Percentiles rank a stretch among this genome's conserved stretches.
Evolutionary conservation across 352 stramenopile species (phyloP).

Genomic region (Pythium dissimile): DNA sequence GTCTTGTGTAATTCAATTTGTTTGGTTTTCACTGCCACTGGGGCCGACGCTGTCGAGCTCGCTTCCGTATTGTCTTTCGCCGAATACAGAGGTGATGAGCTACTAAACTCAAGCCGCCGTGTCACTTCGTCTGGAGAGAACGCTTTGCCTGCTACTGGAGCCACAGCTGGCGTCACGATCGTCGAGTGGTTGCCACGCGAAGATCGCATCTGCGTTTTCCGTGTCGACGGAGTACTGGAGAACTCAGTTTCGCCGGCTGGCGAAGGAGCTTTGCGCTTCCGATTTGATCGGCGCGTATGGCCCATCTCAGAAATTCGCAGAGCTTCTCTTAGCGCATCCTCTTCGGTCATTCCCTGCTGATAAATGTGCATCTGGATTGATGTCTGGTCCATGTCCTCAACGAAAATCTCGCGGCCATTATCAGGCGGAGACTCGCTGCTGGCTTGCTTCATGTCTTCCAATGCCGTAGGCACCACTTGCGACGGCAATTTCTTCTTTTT

Average conservation of each 20-base stretch:
- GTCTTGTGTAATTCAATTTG: neutral
- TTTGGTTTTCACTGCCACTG: too few relatives aligned
- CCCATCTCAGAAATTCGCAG: slow-evolving; percentile 47
- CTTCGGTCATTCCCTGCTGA: slow-evolving; percentile 68
- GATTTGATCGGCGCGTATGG: slow-evolving; percentile 21
- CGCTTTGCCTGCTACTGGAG: neutral
- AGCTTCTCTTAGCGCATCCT: slow-evolving; percentile 61
- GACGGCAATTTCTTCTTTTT: too few relatives aligned
- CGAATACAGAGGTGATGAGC: neutral
- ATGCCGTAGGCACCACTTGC: too few relatives aligned
- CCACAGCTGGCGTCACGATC: neutral
- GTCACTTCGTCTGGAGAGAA: slow-evolving; percentile 16
- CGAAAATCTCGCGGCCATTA: slow-evolving; percentile 4
- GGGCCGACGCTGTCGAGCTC: neutral
- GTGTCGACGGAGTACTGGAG: neutral
- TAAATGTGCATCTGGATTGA: slow-evolving; percentile 50
- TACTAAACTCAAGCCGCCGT: slow-evolving; percentile 19
- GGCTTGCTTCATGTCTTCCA: neutral
- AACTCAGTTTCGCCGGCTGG: neutral
- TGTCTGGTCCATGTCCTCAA: slow-evolving; percentile 30
- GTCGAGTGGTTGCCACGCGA: too few relatives aligned
- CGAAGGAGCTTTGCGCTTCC: slow-evolving; percentile 19
- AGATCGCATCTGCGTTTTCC: neutral
- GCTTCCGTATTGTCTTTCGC: neutral
- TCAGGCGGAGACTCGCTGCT: too few relatives aligned